A percentile compares a stretch with the other conserved stretches of the same genome.
These are phyloP conservation scores for Termitomyces sp. DNA, from an alignment of 768 basidiomycete genomes.

Conservation along the genomic window DNA sequence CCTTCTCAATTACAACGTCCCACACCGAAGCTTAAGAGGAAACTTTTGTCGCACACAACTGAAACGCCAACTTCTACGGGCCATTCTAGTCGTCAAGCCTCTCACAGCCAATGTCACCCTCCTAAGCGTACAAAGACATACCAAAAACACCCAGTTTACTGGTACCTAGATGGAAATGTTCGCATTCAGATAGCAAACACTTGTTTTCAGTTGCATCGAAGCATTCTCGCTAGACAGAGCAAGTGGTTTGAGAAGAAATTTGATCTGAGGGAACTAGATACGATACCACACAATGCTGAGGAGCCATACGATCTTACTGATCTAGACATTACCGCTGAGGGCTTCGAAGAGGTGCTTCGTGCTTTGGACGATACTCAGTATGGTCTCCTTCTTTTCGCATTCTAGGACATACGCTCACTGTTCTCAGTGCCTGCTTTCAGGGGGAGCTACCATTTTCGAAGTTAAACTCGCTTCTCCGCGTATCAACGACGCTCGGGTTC, in stretches of 20 bases:
- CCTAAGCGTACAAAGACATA: neutral
- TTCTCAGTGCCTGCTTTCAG: slow-evolving; percentile 11
- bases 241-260: slow-evolving; percentile 13
- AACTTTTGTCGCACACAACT: neutral
- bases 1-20: neutral
- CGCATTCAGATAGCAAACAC: slow-evolving; percentile 4
- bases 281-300: neutral
- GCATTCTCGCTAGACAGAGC: slow-evolving; percentile 12
- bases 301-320: slow-evolving; percentile 3
- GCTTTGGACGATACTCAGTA: slow-evolving; percentile 28
- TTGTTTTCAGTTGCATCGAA: slow-evolving; percentile 14
- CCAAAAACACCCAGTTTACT: slow-evolving; percentile 6
- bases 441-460: slow-evolving; percentile 21
- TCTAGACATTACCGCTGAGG: slow-evolving; percentile 13
- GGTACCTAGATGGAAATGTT: slow-evolving; percentile 15
- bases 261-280: slow-evolving; percentile 1
- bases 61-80: neutral
- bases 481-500: slow-evolving; percentile 27
- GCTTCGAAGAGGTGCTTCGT: slow-evolving; percentile 26
- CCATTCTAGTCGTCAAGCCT: neutral
- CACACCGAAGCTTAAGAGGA: neutral
- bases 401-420: neutral
- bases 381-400: slow-evolving; percentile 4
- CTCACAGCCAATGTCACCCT: neutral
- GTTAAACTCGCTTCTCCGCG: slow-evolving; percentile 28